Conservation (phyloP, 108 stramenopile species). For the Aurantiochytrium sp. region DNA sequence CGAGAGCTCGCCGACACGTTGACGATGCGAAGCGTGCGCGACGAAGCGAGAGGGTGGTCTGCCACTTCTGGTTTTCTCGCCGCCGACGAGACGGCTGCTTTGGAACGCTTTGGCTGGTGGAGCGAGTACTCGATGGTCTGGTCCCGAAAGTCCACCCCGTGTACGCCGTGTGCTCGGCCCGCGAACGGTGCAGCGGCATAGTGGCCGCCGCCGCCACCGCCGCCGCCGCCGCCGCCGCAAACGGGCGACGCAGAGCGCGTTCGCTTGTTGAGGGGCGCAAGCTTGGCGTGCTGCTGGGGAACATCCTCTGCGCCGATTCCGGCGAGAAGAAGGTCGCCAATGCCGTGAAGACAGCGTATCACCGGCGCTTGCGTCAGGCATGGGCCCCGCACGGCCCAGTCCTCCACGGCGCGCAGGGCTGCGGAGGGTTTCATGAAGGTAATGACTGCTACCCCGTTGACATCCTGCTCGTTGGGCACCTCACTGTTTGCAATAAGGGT, state of each 20-base stretch:
- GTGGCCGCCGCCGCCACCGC: too few species aligned
- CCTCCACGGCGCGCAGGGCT: neutral
- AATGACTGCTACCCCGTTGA: neutral
- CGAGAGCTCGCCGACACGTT: neutral
- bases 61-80: too few species aligned
- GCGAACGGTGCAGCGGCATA: too few species aligned
- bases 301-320: neutral
- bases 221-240: too few species aligned
- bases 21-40: neutral
- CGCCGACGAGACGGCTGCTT: too few species aligned
- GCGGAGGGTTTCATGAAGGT: neutral
- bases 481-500: neutral
- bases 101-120: neutral
- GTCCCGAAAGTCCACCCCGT: too few species aligned
- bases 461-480: neutral
- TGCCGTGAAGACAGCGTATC: neutral
- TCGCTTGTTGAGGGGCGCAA: constrained; percentile 1
- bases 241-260: neutral
- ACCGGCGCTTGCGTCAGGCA: neutral
- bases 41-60: neutral
- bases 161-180: too few species aligned
- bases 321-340: neutral
- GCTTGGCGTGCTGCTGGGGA: neutral
- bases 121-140: neutral
- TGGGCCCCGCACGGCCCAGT: neutral